Percentiles rank a stretch among this genome's conserved stretches.
Conservation (phyloP, 176 grass and related monocot genomes). For the Lolium perenne region DNA sequence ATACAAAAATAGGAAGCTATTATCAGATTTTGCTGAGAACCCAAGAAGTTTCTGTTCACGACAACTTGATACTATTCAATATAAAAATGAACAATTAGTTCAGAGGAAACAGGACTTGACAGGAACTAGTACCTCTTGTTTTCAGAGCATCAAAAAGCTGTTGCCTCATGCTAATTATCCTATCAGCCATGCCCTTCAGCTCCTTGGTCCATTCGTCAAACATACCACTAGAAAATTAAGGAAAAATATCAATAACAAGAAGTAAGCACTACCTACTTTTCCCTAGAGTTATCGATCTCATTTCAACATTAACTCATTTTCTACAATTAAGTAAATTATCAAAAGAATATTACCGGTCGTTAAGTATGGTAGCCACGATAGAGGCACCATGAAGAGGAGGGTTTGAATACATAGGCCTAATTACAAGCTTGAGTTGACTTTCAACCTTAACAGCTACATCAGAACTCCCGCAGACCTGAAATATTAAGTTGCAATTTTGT, state of each 20-base stretch:
- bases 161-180: conserved; percentile 95
- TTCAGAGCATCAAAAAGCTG: conserved; percentile 83
- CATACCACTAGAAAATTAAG: conserved; percentile 62
- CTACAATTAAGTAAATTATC: neutral
- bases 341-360: conserved; percentile 64
- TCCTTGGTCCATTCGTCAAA: conserved; percentile 93
- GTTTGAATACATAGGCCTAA: conserved; percentile 98
- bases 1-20: neutral
- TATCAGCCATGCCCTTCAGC: conserved; percentile 96
- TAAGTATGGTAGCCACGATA: conserved; percentile 93
- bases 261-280: conserved; percentile 20
- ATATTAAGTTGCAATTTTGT: conserved; percentile 28
- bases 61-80: neutral
- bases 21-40: neutral
- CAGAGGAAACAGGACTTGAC: conserved; percentile 15
- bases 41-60: neutral
- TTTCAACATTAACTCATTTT: neutral
- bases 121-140: conserved; percentile 71
- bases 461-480: conserved; percentile 83
- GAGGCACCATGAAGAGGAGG: conserved; percentile 97
- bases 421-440: conserved; percentile 99
- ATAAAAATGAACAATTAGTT: conserved; percentile 5
- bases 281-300: conserved; percentile 15
- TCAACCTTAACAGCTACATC: conserved; percentile 88
- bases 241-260: conserved; percentile 36